These are phyloP conservation scores for Trametopsis cervina DNA, from an alignment of 768 basidiomycete species.

Conservation along the genomic window DNA sequence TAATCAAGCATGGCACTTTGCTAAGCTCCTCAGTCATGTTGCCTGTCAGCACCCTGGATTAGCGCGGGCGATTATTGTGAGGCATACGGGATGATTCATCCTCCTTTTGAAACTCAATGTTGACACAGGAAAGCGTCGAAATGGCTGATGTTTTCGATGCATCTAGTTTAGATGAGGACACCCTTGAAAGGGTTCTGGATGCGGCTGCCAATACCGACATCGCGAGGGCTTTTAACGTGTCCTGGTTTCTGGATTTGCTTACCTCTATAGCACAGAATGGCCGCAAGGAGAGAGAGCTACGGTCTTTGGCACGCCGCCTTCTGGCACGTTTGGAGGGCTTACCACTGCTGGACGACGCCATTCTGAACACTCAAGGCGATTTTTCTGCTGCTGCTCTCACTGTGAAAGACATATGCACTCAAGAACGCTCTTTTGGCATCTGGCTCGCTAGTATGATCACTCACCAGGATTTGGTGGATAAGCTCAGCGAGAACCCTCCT, in stretches of 20 bases:
- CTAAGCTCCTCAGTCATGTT: slow-evolving; percentile 53
- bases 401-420: slow-evolving; percentile 53
- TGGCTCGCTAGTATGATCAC: slow-evolving; percentile 66
- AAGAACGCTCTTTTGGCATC: slow-evolving; percentile 64
- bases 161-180: slow-evolving; percentile 45
- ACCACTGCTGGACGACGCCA: slow-evolving; percentile 52
- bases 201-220: slow-evolving; percentile 62
- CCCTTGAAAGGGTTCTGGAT: slow-evolving; percentile 49
- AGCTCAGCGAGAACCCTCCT: slow-evolving; percentile 36
- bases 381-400: slow-evolving; percentile 41
- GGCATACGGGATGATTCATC: no score
- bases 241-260: slow-evolving; percentile 36
- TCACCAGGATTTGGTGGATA: slow-evolving; percentile 44
- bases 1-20: slow-evolving; percentile 53
- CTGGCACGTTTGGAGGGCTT: slow-evolving; percentile 48
- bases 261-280: slow-evolving; percentile 30
- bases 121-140: slow-evolving; percentile 58
- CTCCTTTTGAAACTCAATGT: no score
- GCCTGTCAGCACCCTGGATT: slow-evolving; percentile 57
- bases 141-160: slow-evolving; percentile 47
- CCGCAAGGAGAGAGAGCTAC: slow-evolving; percentile 33
- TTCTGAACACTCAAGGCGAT: slow-evolving; percentile 47
- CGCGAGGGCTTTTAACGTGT: slow-evolving; percentile 41
- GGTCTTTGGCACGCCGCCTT: slow-evolving; percentile 41
- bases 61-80: slow-evolving; percentile 38